Evolutionary conservation across 148 eudicot species (phyloP).

Genomic region (Tetragonia tetragonoides): DNA sequence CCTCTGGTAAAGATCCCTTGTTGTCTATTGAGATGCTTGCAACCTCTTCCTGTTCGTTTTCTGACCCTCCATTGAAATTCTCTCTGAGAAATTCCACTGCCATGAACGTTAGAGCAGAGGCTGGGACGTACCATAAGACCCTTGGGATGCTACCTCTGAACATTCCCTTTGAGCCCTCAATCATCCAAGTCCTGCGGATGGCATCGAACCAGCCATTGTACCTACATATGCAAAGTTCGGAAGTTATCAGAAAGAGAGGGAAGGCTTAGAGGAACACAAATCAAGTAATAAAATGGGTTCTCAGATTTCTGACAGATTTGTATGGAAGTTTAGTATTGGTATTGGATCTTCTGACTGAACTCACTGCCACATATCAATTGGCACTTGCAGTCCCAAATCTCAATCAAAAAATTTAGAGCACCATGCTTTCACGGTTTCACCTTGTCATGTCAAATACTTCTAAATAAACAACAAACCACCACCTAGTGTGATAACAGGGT

Average conservation of each 20-base stretch:
- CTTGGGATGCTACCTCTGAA: conserved; percentile 86
- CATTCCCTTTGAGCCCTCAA: conserved; percentile 68
- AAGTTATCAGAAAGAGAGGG: background rate
- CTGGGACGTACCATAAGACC: conserved; percentile 83
- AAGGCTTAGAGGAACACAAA: background rate
- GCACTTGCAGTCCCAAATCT: too few relatives aligned
- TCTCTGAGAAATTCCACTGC: conserved; percentile 84
- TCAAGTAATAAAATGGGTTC: background rate
- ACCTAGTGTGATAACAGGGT: too few relatives aligned
- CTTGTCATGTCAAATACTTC: too few relatives aligned
- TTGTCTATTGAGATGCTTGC: conserved; percentile 55
- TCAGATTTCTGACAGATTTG: background rate
- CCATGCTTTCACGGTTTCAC: too few relatives aligned
- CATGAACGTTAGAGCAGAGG: conserved; percentile 93
- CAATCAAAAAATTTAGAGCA: too few relatives aligned
- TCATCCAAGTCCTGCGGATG: conserved; percentile 59
- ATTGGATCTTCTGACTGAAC: background rate
- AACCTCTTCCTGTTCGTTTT: conserved; percentile 29
- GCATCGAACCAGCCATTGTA: conserved; percentile 88
- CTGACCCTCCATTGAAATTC: conserved; percentile 40
- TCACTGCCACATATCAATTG: background rate
- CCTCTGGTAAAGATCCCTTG: conserved; percentile 50
- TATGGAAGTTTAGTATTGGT: background rate
- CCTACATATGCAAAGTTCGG: conserved; percentile 19
- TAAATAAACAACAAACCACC: too few relatives aligned